A percentile compares a stretch with the other conserved stretches of the same genome.
phyloP scores from a whole-genome alignment of 306 rosid genomes.

The Dalbergia cultrata region DNA sequence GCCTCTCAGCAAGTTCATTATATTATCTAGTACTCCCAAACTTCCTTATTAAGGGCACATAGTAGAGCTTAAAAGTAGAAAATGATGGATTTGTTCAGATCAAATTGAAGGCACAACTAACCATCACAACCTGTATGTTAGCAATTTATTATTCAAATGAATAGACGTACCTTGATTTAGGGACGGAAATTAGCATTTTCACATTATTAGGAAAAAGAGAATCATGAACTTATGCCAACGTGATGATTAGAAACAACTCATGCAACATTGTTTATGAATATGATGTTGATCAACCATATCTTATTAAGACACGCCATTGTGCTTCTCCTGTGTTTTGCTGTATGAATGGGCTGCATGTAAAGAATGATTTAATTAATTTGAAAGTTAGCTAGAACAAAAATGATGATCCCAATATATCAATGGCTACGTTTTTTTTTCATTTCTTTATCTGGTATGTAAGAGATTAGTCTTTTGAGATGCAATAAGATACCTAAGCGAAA shows the following conservation, averaged over 20 bases:
- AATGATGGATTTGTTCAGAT: slow-evolving; percentile 6
- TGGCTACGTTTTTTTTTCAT: too few species aligned
- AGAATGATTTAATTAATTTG: not conserved
- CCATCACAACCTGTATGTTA: slow-evolving; percentile 23
- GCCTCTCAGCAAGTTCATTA: not conserved
- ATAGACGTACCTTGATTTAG: not conserved
- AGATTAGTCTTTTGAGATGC: too few species aligned
- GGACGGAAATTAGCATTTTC: not conserved
- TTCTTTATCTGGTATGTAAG: too few species aligned
- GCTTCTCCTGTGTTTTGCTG: slow-evolving; percentile 51
- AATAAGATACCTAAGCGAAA: too few species aligned
- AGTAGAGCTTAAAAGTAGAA: not conserved
- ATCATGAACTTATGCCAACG: not conserved
- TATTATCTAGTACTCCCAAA: not conserved
- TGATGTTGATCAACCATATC: slow-evolving; percentile 2
- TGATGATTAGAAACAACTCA: slow-evolving; percentile 4
- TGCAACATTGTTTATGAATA: not conserved
- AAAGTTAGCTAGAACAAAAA: not conserved
- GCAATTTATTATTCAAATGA: not conserved
- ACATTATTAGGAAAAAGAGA: too few species aligned
- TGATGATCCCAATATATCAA: slow-evolving; percentile 16
- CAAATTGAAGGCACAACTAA: slow-evolving; percentile 3
- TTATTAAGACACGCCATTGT: not conserved
- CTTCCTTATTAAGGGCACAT: not conserved
- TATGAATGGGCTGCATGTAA: slow-evolving; percentile 46